These are phyloP conservation scores for Penicillium paneum DNA, from an alignment of 2,329 filamentous ascomycete species.

Conservation along the genomic window DNA sequence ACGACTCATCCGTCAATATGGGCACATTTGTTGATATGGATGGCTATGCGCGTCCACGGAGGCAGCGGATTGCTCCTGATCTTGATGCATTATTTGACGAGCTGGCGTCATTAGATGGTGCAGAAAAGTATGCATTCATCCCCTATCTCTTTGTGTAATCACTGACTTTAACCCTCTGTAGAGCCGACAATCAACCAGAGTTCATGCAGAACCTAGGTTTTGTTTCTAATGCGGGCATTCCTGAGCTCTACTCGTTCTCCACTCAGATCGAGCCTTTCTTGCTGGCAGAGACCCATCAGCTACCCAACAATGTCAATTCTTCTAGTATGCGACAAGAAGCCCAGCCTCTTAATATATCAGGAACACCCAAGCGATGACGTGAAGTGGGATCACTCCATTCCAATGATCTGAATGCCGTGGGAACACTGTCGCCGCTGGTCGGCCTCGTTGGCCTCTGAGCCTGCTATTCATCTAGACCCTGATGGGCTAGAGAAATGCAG, in stretches of 20 bases:
- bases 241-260: conserved; percentile 36
- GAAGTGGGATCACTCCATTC: neutral
- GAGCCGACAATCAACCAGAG: conserved; percentile 35
- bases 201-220: conserved; percentile 42
- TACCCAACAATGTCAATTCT: conserved; percentile 18
- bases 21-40: conserved; percentile 32
- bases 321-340: conserved; percentile 22
- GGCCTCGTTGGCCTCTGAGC: neutral
- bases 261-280: conserved; percentile 36
- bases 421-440: conserved; percentile 15
- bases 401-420: neutral
- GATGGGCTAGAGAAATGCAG: neutral
- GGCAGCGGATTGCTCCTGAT: conserved; percentile 36
- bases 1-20: conserved; percentile 28
- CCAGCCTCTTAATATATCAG: conserved; percentile 16
- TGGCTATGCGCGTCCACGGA: conserved; percentile 26
- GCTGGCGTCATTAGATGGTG: conserved; percentile 55
- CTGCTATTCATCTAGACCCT: neutral
- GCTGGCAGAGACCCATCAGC: conserved; percentile 30
- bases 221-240: conserved; percentile 36
- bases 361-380: conserved; percentile 17
- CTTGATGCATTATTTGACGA: conserved; percentile 57
- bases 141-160: neutral
- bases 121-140: conserved; percentile 42
- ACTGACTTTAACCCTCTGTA: conserved; percentile 17